Base-by-base conservation (phyloP, 225 moss, liverwort and hornwort genomes). In the Rhytidiadelphus loreus region DNA sequence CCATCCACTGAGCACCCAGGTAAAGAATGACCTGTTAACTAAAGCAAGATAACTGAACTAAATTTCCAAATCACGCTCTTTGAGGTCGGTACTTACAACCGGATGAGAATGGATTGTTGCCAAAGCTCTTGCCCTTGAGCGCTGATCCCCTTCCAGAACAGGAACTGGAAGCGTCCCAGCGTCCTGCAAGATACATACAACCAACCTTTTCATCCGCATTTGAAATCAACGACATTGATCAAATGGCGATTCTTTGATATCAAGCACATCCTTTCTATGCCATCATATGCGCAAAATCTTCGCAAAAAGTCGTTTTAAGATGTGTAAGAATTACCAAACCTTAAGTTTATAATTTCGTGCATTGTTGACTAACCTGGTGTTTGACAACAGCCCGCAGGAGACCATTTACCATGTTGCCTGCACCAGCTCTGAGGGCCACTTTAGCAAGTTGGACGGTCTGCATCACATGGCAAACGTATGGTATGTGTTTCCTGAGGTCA, bases 91-190 rank as follows among this genome's bases (percentile, higher is more conserved):
- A 92, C 95, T 90, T 90, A 96, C 96, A 92, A 96, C 96, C 64
- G 96, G 96, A 91, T 96, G 96, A 89, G 96, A 96, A 89, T 95
- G 91, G 71, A 94, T 92, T 73, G 96, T 96, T 84, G 96, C 95
- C 84, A 96, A 93, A 68, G 94, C 94, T 90, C 96, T 94, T 88
- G 96, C 96, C 86, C 93, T 92, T 88, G 93, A 88, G 72, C 96
- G 95, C 86, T 91, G 91, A 84, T 95, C 94, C 53, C 96, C 96
- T 89, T 95, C 96, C 88, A 96, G 59, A 87, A 87, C 87, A 88
- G 96, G 95, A 82, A 89, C 84, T 75, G 96, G 96, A 82, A 95
- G 96, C 69, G 82, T 92, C 65, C 93, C 92, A 60, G 85, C 81
- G 26, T 88, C 90, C 96, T 96, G 92, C 85, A 85, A 84, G 50